Evolutionary conservation across 495 filamentous ascomycete genomes (phyloP).

Genomic region (Hypoxylon fuscum): DNA sequence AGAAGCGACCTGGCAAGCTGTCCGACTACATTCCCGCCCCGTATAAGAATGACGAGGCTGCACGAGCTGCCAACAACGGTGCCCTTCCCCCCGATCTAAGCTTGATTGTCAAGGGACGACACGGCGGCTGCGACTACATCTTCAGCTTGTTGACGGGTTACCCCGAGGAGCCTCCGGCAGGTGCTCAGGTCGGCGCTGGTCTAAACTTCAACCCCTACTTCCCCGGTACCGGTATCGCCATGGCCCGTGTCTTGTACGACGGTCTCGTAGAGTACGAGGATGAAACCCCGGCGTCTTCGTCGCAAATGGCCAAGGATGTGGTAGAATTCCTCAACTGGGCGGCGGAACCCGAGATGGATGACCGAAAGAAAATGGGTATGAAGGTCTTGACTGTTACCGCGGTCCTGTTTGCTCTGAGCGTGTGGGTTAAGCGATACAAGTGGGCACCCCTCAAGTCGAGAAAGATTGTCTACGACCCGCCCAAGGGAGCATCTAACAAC

Average conservation of each 20-base stretch:
- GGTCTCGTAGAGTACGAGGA: constrained; percentile 99
- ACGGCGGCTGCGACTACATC: constrained; percentile 98
- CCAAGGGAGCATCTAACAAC: constrained; percentile 51
- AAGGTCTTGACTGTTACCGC: constrained; percentile 84
- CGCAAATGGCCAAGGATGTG: constrained; percentile 99
- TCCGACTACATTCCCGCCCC: constrained; percentile 95
- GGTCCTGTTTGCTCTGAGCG: constrained; percentile 82
- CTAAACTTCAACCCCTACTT: constrained; percentile 99
- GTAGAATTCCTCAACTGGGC: constrained; percentile 99
- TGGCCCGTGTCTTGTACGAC: constrained; percentile 98
- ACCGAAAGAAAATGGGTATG: constrained; percentile 99
- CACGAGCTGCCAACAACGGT: constrained; percentile 97
- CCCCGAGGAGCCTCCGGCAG: constrained; percentile 93
- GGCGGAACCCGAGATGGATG: constrained; percentile 98
- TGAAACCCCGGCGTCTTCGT: constrained; percentile 89
- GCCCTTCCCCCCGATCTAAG: constrained; percentile 97
- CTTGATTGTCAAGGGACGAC: constrained; percentile 96
- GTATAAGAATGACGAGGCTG: constrained; percentile 99
- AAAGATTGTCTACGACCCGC: constrained; percentile 88
- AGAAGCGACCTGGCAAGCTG: constrained; percentile 97
- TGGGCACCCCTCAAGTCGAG: constrained; percentile 95
- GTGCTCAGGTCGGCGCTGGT: constrained; percentile 79
- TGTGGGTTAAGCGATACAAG: constrained; percentile 99
- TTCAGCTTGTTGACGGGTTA: constrained; percentile 98
- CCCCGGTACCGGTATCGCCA: constrained; percentile 97